Evolutionary conservation across 108 stramenopile species (phyloP), one percentile per base, ranked within the genome.

Genomic region (Conticribra guillardii): DNA sequence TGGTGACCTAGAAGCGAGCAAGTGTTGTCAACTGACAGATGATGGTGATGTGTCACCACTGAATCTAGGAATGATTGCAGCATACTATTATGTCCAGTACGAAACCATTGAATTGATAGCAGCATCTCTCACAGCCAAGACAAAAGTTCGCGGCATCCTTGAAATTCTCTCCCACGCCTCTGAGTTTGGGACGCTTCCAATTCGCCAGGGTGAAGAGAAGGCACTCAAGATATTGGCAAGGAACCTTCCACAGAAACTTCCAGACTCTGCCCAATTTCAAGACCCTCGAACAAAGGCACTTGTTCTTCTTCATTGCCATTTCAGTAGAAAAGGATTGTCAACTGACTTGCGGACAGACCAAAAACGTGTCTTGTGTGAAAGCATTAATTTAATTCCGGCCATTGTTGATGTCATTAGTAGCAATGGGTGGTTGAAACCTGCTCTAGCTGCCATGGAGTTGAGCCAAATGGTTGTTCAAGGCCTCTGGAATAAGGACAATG

Each of bases 51-150:
- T 98, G 27, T 79, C 90, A 24, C 90, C 98, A 0, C 80, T 99
- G 62, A 99, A 99, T 83, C 81, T 99, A 54, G 99, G 99, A 27
- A 98, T 98, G 97, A 97, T 99, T 71, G 97, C 98, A 24, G 92
- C 97, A 5, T 98, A 98, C 87, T 99, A 99, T 82, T 94, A 95
- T 70, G 74, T 97, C 18, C 92, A 92, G 71, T 97, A 98, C 88
- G 89, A 92, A 65, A 99, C 98, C 14, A 91, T 99, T 63, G 98
- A 99, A 71, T 87, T 99, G 26, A 94, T 99, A 64, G 96, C 98
- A 23, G 85, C 93, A 45, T 93, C 94, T 26, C 85, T 98, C n/a
- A 96, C 96, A 5, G 88, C 90, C 14, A 97, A 97, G 82, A 97
- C 97, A 22, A 97, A 97, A 63, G 89, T 95, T 57, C 75, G 89